Percentiles rank a stretch among this genome's conserved stretches.
phyloP scores from a whole-genome alignment of 2,329 filamentous ascomycete genomes.

The Blumeria hordei region DNA sequence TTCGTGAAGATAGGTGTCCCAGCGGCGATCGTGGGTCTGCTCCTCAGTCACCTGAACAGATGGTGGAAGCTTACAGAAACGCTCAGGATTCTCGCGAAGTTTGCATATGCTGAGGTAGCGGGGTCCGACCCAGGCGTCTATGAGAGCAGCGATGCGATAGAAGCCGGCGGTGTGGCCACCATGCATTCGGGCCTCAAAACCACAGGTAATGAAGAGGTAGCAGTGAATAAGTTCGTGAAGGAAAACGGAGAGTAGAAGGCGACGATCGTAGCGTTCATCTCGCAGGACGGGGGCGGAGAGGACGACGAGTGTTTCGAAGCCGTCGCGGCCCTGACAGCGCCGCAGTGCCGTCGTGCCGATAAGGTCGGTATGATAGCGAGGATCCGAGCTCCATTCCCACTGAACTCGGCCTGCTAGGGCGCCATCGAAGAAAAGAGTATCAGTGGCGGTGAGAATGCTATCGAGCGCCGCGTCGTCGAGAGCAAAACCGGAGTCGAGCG shows the following conservation, averaged over 20 bases:
- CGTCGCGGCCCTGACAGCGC: conserved; percentile 16
- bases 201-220: conserved; percentile 38
- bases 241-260: conserved; percentile 38
- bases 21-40: not conserved
- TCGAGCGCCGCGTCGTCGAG: conserved; percentile 32
- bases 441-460: conserved; percentile 33
- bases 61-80: conserved; percentile 18
- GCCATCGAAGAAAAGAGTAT: conserved; percentile 37
- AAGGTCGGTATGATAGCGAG: conserved; percentile 27
- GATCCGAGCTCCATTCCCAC: conserved; percentile 34
- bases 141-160: conserved; percentile 29
- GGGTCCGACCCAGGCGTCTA: conserved; percentile 33
- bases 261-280: conserved; percentile 25
- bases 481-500: conserved; percentile 22
- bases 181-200: conserved; percentile 27
- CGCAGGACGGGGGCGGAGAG: conserved; percentile 34
- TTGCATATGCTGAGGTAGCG: conserved; percentile 29
- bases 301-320: conserved; percentile 38
- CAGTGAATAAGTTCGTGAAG: conserved; percentile 43
- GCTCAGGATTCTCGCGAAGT: conserved; percentile 35
- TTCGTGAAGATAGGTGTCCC: not conserved
- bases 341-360: conserved; percentile 39
- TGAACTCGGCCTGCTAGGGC: conserved; percentile 29
- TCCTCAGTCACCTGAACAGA: not conserved
- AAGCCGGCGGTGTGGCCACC: conserved; percentile 39